Evolutionary conservation across 768 basidiomycete genomes (phyloP).

Genomic region (Rubroboletus satanas): DNA sequence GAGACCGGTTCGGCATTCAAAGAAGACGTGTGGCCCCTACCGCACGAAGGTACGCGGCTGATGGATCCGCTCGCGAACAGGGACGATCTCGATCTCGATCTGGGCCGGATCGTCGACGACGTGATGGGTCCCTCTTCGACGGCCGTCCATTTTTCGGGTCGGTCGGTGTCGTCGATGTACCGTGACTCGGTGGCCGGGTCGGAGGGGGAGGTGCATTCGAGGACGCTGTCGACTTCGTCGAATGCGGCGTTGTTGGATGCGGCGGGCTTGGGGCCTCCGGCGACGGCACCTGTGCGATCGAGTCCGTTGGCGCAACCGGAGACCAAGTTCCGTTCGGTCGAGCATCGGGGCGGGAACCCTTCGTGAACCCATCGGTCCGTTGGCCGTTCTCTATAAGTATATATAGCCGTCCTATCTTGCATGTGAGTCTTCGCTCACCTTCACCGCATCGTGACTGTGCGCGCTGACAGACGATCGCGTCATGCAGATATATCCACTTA

Average conservation of each 20-base stretch:
- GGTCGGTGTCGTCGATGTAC: slow-evolving; percentile 23
- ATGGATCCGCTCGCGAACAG: slow-evolving; percentile 14
- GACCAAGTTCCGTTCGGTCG: neutral
- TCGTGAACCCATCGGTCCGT: neutral
- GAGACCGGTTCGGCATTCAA: slow-evolving; percentile 46
- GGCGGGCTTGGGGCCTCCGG: slow-evolving; percentile 12
- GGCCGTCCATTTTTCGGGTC: slow-evolving; percentile 19
- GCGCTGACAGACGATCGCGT: neutral
- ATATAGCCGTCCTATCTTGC: neutral
- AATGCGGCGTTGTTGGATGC: slow-evolving; percentile 22
- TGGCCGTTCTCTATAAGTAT: neutral
- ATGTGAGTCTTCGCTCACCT: neutral
- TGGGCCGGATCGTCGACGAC: slow-evolving; percentile 43
- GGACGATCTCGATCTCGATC: slow-evolving; percentile 31
- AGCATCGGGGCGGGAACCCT: neutral
- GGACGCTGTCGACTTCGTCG: slow-evolving; percentile 20
- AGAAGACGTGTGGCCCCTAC: slow-evolving; percentile 45
- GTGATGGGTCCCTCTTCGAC: slow-evolving; percentile 41
- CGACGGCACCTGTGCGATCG: slow-evolving; percentile 6
- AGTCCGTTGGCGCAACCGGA: slow-evolving; percentile 21
- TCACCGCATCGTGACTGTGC: neutral
- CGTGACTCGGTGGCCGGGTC: slow-evolving; percentile 8
- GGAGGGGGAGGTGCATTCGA: slow-evolving; percentile 15
- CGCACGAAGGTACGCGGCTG: slow-evolving; percentile 26
- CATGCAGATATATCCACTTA: neutral